A percentile compares a stretch with the other conserved stretches of the same genome.
Evolutionary conservation across 768 basidiomycete species (phyloP).

Genomic region (Lactifluus pinguis): DNA sequence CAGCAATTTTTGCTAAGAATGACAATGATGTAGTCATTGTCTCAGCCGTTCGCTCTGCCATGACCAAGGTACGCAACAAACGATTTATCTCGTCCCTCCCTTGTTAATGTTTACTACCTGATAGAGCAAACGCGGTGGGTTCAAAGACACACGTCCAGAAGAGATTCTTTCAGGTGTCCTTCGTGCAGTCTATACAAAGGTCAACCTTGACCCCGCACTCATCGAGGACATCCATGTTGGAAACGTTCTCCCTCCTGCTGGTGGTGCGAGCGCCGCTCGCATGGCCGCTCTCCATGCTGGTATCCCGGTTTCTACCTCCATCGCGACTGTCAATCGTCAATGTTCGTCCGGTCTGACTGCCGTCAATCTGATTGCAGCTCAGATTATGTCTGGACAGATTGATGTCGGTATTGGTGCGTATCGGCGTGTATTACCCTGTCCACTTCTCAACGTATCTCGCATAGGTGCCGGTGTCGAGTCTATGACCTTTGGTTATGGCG

Average conservation of each 20-base stretch:
- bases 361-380: slow-evolving; percentile 72
- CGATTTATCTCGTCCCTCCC: neutral
- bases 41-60: slow-evolving; percentile 78
- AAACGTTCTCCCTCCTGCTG: slow-evolving; percentile 80
- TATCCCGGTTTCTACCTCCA: slow-evolving; percentile 62
- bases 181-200: slow-evolving; percentile 58
- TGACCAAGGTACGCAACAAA: slow-evolving; percentile 62
- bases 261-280: slow-evolving; percentile 73
- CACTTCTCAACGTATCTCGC: neutral
- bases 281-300: slow-evolving; percentile 85
- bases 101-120: neutral
- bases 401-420: slow-evolving; percentile 78
- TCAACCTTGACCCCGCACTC: slow-evolving; percentile 65
- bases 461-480: slow-evolving; percentile 81
- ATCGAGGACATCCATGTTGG: slow-evolving; percentile 83
- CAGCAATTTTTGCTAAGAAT: slow-evolving; percentile 46
- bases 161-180: slow-evolving; percentile 72
- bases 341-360: slow-evolving; percentile 84
- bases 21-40: slow-evolving; percentile 89
- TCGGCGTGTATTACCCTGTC: neutral
- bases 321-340: slow-evolving; percentile 85
- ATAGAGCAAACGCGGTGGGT: slow-evolving; percentile 77
- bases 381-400: slow-evolving; percentile 72
- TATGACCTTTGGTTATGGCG: slow-evolving; percentile 75
- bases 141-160: slow-evolving; percentile 85